Evolutionary conservation across 352 stramenopile genomes (phyloP).

Genomic region (Globisporangium nagaii): DNA sequence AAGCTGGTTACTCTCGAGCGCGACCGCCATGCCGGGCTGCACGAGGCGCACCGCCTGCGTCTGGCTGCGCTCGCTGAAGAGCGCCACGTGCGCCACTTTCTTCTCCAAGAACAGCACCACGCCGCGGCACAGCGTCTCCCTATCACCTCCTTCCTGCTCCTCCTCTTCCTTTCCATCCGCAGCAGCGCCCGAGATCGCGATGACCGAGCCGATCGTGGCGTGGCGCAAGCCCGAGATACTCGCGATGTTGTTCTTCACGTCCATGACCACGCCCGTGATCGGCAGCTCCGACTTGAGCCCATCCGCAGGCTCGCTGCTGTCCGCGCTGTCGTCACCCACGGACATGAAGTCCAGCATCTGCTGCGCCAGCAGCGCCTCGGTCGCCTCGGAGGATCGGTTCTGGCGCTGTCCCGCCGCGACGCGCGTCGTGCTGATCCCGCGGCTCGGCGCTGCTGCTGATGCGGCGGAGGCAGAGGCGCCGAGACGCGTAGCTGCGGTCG

Average conservation of each 20-base stretch:
- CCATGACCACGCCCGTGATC: conserved; percentile 45
- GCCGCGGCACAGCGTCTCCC: conserved; percentile 25
- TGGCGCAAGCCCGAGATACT: conserved; percentile 68
- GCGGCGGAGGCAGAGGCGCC: neutral
- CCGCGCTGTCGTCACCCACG: conserved; percentile 29
- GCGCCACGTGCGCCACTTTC: conserved; percentile 50
- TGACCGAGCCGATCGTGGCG: conserved; percentile 65
- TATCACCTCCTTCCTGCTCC: neutral
- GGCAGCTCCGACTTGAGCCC: conserved; percentile 21
- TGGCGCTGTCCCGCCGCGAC: conserved; percentile 3
- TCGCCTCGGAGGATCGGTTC: conserved; percentile 28
- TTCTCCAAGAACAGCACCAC: conserved; percentile 59
- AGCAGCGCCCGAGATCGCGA: conserved; percentile 30
- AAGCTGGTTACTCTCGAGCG: conserved; percentile 44
- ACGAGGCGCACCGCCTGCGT: conserved; percentile 20
- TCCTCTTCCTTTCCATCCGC: conserved; percentile 5
- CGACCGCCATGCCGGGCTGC: conserved; percentile 53
- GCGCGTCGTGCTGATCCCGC: conserved; percentile 15
- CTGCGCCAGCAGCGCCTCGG: conserved; percentile 53
- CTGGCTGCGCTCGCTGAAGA: conserved; percentile 31
- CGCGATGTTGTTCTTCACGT: conserved; percentile 67
- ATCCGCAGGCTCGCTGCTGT: neutral
- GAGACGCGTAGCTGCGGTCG: no score
- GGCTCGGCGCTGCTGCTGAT: no score
- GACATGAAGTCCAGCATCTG: conserved; percentile 69